Conservation (phyloP, 148 eudicot species). For the Rhododendron vialii region DNA sequence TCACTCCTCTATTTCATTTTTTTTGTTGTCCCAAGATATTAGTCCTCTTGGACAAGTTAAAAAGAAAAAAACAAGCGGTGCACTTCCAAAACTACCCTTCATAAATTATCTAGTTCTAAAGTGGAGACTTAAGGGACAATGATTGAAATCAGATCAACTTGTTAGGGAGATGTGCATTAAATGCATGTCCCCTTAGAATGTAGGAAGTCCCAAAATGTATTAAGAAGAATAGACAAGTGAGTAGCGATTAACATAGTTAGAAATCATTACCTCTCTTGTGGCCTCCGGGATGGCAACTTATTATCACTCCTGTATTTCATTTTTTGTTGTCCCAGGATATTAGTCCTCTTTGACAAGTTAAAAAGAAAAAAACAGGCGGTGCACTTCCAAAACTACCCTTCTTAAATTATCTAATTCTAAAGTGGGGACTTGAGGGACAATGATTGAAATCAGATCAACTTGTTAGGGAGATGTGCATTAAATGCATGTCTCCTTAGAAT, state of each 20-base stretch:
- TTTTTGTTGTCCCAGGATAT: not conserved
- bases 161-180: not conserved
- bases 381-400: not conserved
- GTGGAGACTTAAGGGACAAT: not conserved
- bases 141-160: not conserved
- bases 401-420: not conserved
- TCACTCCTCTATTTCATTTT: not conserved
- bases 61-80: not conserved
- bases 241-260: conserved; percentile 1
- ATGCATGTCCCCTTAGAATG: not conserved
- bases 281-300: conserved; percentile 56
- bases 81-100: not conserved
- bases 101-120: not conserved
- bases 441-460: not conserved
- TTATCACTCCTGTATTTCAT: not conserved
- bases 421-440: not conserved
- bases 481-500: not conserved
- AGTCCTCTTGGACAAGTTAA: not conserved
- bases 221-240: not conserved
- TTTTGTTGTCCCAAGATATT: not conserved
- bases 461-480: not conserved
- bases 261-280: conserved; percentile 56
- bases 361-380: not conserved
- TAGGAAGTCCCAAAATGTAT: not conserved
- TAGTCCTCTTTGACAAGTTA: not conserved